Base-by-base conservation (phyloP, 208 protist genomes). In the Acanthamoeba triangularis region DNA sequence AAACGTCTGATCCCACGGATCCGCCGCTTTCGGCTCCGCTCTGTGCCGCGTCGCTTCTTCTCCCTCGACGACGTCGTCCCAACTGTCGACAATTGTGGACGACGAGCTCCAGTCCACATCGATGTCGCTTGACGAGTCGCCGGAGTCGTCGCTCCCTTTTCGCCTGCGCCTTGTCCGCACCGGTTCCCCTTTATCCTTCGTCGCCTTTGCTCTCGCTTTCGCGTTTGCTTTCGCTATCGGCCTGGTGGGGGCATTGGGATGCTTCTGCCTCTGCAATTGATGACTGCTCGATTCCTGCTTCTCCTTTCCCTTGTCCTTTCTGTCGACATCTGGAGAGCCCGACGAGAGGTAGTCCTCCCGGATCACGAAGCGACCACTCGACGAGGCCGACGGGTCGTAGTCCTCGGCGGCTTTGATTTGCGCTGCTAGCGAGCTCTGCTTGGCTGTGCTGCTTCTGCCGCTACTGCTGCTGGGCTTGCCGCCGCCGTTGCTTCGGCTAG, bases 31-130 rank as follows among this genome's bases (percentile, higher is more conserved):
- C 47, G 47, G 44, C 44, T 35, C 69, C 33, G 85, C 61, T 85
- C 44, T 85, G 33, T 85, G 3, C 52, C 59, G 20, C 41, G 35
- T 52, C 30, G 28, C 59, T 1, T 44, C 52, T 18, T 76, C 35
- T n/a, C 41, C 44, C 4, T 69, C 65, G 11, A 37, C 25, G 13
- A n/a, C 80, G 23, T 88, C 80, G 49, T 41, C 52, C 80, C 80
- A 88, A 49, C 49, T 88, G 49, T 85, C 76, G 11, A 59, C 47
- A 56, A 59, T 56, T 4, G 30, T 47, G 6, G 76, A 85, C 28
- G 76, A 85, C 16, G 85, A 52, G 59, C 90, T 63, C 90, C 90
- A 94, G 23, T 94, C 90, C n/a, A 94, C 74, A 20, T 94, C 91
- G 23, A 94, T 49, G 30, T 94, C 91, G 49, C 91, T 85, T 18